Evolutionary conservation across 2,329 filamentous ascomycete species (phyloP).

Genomic region (Gaeumannomyces tritici): DNA sequence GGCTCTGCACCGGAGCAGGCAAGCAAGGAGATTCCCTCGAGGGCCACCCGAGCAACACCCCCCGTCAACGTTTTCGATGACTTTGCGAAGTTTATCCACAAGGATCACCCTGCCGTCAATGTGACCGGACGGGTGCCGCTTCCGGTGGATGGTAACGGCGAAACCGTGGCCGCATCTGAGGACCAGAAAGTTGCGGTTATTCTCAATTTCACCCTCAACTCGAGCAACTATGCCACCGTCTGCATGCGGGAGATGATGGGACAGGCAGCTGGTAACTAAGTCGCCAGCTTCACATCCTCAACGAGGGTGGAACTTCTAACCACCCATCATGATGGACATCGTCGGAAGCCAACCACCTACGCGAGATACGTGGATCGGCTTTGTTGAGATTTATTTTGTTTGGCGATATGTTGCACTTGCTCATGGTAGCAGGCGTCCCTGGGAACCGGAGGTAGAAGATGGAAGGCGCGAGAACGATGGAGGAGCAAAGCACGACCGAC

Average conservation of each 20-base stretch:
- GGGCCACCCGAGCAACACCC: not conserved
- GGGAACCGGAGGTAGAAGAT: not conserved
- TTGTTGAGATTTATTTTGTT: not conserved
- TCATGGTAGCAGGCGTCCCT: not conserved
- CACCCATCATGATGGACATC: not conserved
- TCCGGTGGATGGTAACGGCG: not conserved
- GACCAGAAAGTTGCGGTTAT: constrained; percentile 23
- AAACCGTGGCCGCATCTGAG: constrained; percentile 3
- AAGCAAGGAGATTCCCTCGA: not conserved
- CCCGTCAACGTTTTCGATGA: not conserved
- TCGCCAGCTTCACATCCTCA: too few species aligned
- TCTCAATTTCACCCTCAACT: constrained; percentile 24
- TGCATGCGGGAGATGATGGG: constrained; percentile 25
- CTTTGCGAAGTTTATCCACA: not conserved
- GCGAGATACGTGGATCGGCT: too few species aligned
- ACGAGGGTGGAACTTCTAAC: not conserved
- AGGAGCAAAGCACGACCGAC: not conserved
- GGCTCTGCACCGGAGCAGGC: not conserved
- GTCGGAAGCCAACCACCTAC: too few species aligned
- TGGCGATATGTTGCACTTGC: not conserved
- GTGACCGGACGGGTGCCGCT: constrained; percentile 4
- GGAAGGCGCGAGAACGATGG: not conserved
- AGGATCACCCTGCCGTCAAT: constrained; percentile 8
- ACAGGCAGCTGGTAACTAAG: not conserved
- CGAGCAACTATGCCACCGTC: constrained; percentile 27